Evolutionary conservation across 805 yeast species (phyloP).

Genomic region (Candida saitoana): DNA sequence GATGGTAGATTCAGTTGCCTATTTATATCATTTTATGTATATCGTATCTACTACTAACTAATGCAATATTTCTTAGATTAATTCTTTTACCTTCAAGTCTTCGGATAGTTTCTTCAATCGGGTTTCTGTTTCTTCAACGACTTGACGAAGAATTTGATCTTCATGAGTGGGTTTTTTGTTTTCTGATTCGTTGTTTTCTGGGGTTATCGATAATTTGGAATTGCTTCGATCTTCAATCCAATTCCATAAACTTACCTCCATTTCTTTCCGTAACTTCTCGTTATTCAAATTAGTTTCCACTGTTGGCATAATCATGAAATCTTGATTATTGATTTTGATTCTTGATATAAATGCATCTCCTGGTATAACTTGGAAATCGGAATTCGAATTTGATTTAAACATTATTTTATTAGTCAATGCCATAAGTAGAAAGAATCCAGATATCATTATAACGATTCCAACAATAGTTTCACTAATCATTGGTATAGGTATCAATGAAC

Average conservation of each 20-base stretch:
- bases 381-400: slow-evolving; percentile 3
- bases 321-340: slow-evolving; percentile 29
- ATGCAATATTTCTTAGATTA: neutral
- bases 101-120: slow-evolving; percentile 28
- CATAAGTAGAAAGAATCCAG: slow-evolving; percentile 13
- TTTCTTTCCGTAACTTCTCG: slow-evolving; percentile 29
- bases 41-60: neutral
- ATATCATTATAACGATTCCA: slow-evolving; percentile 17
- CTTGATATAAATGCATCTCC: slow-evolving; percentile 9
- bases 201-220: slow-evolving; percentile 8
- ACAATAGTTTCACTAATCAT: slow-evolving; percentile 17
- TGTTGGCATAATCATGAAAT: slow-evolving; percentile 40
- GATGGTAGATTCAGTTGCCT: too few relatives aligned
- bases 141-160: slow-evolving; percentile 45
- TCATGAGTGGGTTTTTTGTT: slow-evolving; percentile 13
- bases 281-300: slow-evolving; percentile 28
- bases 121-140: slow-evolving; percentile 41
- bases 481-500: slow-evolving; percentile 27
- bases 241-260: slow-evolving; percentile 65
- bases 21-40: too few relatives aligned
- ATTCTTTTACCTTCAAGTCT: slow-evolving; percentile 1
- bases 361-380: slow-evolving; percentile 7
- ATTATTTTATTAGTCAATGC: slow-evolving; percentile 5
- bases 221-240: slow-evolving; percentile 53
- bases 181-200: slow-evolving; percentile 8